These are phyloP conservation scores for Phytopythium cucurbitacearum DNA, from an alignment of 352 stramenopile genomes.

Conservation along the genomic window DNA sequence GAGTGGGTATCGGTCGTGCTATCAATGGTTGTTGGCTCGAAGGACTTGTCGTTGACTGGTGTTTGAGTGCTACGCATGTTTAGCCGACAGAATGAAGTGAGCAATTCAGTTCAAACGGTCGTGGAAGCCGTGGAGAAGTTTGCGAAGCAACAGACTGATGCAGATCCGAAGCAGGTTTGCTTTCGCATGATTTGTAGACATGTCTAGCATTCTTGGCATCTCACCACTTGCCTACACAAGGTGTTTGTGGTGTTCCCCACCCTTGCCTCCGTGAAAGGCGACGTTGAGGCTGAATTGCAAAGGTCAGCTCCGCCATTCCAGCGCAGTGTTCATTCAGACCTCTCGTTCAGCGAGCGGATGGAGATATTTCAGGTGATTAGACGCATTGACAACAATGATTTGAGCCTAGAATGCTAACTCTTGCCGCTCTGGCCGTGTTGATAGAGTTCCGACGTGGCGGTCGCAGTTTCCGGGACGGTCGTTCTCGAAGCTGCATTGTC, in stretches of 20 bases:
- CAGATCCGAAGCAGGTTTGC: too few species aligned
- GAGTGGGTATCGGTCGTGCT: not conserved
- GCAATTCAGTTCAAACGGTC: slow-evolving; percentile 31
- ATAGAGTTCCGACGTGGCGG: slow-evolving; percentile 37
- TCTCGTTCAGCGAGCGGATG: slow-evolving; percentile 6
- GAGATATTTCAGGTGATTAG: not conserved
- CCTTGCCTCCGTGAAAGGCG: slow-evolving; percentile 26
- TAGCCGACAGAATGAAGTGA: slow-evolving; percentile 63
- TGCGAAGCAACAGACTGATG: not conserved
- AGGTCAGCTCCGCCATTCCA: not conserved
- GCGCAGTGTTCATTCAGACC: slow-evolving; percentile 14
- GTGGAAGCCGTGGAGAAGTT: slow-evolving; percentile 38
- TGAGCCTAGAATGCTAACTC: not conserved
- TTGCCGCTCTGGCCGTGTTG: not conserved
- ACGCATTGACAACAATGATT: not conserved
- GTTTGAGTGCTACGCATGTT: slow-evolving; percentile 1
- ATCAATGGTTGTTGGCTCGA: not conserved
- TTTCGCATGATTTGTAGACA: too few species aligned
- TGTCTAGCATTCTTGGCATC: not conserved
- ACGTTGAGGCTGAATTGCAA: slow-evolving; percentile 17
- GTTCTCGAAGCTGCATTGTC: slow-evolving; percentile 60
- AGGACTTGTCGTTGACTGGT: not conserved
- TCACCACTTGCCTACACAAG: slow-evolving; percentile 10
- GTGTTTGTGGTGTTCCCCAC: slow-evolving; percentile 64
- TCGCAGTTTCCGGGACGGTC: slow-evolving; percentile 71